A percentile compares a stretch with the other conserved stretches of the same genome.
phyloP scores from a whole-genome alignment of 768 basidiomycete species.

The Myochromella boudieri region DNA sequence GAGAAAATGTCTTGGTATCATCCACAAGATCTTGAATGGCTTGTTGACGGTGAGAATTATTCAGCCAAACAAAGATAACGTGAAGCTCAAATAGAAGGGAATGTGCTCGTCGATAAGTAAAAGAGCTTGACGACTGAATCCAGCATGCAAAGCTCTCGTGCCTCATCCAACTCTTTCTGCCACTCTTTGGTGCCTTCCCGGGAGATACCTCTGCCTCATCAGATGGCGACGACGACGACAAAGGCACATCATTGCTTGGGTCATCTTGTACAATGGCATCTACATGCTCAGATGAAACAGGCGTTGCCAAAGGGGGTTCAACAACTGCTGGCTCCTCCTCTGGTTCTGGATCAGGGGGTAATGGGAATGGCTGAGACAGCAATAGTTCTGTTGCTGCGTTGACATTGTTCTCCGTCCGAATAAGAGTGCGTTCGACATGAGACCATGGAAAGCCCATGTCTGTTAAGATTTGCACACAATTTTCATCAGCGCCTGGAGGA shows the following conservation, averaged over 20 bases:
- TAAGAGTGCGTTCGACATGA: slow-evolving; percentile 80
- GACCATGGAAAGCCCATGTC: slow-evolving; percentile 98
- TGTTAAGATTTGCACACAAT: slow-evolving; percentile 75
- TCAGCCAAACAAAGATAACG: slow-evolving; percentile 71
- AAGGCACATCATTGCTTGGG: background rate
- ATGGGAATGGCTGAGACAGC: slow-evolving; percentile 76
- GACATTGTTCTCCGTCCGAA: slow-evolving; percentile 86
- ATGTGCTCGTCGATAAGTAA: slow-evolving; percentile 84
- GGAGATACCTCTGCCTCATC: slow-evolving; percentile 11
- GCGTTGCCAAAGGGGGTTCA: background rate
- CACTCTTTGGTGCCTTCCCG: slow-evolving; percentile 62
- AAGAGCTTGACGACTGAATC: slow-evolving; percentile 70
- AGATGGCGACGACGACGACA: slow-evolving; percentile 17
- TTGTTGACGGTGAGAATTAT: slow-evolving; percentile 56
- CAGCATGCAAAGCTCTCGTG: slow-evolving; percentile 63
- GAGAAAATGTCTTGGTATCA: slow-evolving; percentile 70
- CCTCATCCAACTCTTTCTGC: slow-evolving; percentile 62
- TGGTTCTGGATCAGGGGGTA: slow-evolving; percentile 65
- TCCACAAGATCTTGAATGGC: slow-evolving; percentile 75
- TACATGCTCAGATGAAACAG: background rate
- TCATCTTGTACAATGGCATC: no score
- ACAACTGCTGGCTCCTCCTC: slow-evolving; percentile 28
- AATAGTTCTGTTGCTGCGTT: slow-evolving; percentile 86
- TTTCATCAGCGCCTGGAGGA: slow-evolving; percentile 66
- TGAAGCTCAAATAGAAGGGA: slow-evolving; percentile 89